Conservation (phyloP, 441 rosid genomes). For the Eutrema salsugineum region DNA sequence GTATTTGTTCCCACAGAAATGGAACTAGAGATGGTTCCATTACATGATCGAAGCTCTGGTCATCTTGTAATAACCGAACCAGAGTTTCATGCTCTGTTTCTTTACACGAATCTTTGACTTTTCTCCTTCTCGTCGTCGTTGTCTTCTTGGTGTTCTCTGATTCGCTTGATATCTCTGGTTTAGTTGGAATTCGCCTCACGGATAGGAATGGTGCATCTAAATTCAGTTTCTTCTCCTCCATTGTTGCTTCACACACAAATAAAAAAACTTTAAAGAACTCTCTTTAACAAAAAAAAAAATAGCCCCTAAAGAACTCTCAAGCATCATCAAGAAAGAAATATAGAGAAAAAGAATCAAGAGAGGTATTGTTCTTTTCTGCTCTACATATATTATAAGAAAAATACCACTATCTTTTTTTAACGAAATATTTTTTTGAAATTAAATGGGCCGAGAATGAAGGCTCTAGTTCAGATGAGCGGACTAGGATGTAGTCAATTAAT, state of each 20-base stretch:
- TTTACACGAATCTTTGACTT: slow-evolving; percentile 11
- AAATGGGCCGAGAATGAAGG: not conserved
- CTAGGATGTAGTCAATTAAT: too few relatives aligned
- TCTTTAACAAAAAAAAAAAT: not conserved
- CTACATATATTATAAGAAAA: not conserved
- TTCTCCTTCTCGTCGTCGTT: not conserved
- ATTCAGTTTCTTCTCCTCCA: slow-evolving; percentile 73
- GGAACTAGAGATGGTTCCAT: slow-evolving; percentile 82
- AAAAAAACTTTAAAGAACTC: not conserved
- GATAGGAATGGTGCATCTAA: slow-evolving; percentile 71
- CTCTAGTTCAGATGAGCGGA: not conserved
- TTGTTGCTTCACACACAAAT: slow-evolving; percentile 18
- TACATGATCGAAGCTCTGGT: slow-evolving; percentile 18
- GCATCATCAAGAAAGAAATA: not conserved
- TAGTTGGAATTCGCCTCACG: slow-evolving; percentile 53
- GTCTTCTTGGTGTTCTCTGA: slow-evolving; percentile 18
- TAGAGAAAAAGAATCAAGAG: not conserved
- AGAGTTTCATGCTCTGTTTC: slow-evolving; percentile 48
- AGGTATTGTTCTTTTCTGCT: slow-evolving; percentile 2
- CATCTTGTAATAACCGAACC: slow-evolving; percentile 8
- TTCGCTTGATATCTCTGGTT: slow-evolving; percentile 27
- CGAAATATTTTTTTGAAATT: not conserved
- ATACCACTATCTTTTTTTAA: not conserved
- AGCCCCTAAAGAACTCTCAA: not conserved
- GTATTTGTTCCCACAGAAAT: slow-evolving; percentile 73